Evolutionary conservation across 1,284 basidiomycete species (phyloP).

Genomic region (Malassezia brasiliensis): DNA sequence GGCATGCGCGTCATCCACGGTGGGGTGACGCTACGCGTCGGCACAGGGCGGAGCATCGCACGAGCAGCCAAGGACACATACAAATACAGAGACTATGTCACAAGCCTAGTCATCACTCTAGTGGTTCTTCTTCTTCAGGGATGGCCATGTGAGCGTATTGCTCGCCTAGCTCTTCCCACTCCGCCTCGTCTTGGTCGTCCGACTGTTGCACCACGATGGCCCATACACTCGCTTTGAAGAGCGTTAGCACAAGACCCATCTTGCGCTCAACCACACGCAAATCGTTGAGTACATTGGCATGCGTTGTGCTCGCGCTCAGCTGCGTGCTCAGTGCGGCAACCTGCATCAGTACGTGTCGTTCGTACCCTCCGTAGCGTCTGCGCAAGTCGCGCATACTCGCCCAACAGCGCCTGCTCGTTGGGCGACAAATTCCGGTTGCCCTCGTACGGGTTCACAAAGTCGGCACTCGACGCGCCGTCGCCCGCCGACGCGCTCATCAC

Average conservation of each 20-base stretch:
- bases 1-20: no score
- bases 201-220: constrained; percentile 79
- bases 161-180: constrained; percentile 6
- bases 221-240: constrained; percentile 94
- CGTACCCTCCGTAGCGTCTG: constrained; percentile 36
- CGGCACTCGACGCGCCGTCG: background rate
- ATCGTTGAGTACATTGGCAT: constrained; percentile 67
- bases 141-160: background rate
- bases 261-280: constrained; percentile 78
- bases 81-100: background rate
- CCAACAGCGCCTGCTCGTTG: constrained; percentile 34
- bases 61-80: no score
- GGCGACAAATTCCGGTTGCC: constrained; percentile 30
- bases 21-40: no score
- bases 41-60: no score
- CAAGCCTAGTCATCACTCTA: no score
- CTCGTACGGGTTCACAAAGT: constrained; percentile 34
- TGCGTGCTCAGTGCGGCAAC: constrained; percentile 47
- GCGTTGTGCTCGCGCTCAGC: constrained; percentile 55
- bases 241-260: constrained; percentile 63
- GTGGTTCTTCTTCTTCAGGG: background rate
- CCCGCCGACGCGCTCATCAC: background rate
- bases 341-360: constrained; percentile 1
- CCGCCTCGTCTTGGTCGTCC: constrained; percentile 51
- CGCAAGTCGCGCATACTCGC: constrained; percentile 42